A percentile compares a stretch with the other conserved stretches of the same genome.
phyloP scores from a whole-genome alignment of 441 rosid genomes.

The Aleurites moluccanus region DNA sequence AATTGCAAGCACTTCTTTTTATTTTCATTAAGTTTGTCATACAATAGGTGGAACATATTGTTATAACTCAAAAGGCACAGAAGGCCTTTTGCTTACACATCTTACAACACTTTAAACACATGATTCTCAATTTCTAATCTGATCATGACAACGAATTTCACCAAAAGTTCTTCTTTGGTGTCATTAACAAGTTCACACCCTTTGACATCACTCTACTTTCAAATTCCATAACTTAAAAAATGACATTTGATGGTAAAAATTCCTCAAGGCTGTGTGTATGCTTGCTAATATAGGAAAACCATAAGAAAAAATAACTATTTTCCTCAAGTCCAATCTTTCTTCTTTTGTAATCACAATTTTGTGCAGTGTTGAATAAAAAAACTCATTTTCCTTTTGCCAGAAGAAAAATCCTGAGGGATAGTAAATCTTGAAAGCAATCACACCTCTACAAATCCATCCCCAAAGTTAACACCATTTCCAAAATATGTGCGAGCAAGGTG shows the following conservation, averaged over 20 bases:
- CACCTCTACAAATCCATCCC: constrained; percentile 98
- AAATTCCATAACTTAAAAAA: neutral
- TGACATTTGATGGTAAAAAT: neutral
- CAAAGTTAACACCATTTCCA: constrained; percentile 85
- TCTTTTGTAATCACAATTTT: neutral
- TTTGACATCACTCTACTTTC: neutral
- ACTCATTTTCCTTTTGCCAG: too few species aligned
- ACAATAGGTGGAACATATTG: neutral
- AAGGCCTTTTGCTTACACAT: neutral
- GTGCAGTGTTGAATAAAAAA: too few species aligned
- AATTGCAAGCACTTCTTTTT: neutral
- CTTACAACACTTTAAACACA: neutral
- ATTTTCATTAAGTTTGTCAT: neutral
- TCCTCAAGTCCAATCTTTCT: neutral
- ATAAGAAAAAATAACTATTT: neutral
- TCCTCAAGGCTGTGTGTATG: neutral
- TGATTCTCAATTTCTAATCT: neutral
- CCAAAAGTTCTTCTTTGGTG: neutral
- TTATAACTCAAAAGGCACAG: neutral
- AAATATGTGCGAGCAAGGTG: constrained; percentile 82
- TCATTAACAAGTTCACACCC: neutral
- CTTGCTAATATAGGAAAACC: neutral
- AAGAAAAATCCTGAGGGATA: neutral
- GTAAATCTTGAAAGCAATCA: neutral
- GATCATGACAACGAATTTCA: neutral